Evolutionary conservation across 2,329 filamentous ascomycete species (phyloP), one percentile per base, ranked within the genome.

Genomic region (Calonectria ilicicola): DNA sequence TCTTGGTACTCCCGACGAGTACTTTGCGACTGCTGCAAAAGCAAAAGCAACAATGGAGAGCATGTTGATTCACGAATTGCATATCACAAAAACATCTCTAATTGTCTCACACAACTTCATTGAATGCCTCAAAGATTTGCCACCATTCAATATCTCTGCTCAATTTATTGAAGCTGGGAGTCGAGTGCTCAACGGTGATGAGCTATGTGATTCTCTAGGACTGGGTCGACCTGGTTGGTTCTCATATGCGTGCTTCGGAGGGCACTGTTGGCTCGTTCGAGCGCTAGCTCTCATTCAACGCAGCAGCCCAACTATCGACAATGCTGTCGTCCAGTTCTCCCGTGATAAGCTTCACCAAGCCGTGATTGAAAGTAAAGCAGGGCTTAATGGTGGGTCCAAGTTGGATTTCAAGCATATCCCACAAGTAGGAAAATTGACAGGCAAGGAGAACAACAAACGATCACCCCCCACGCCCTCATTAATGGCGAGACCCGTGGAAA

Each of bases 31-130:
- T 0, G 74, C 76, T 0, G 60, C 73, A 0, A 71, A 77, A 6
- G 82, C 81, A 7, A 82, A 80, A 51, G 81, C 80, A 0, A 79
- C 78, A 0, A 84, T 84, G 82, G 82, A 83, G 32, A 82, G 80
- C 29, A 74, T 83, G 72, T 73, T 80, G 56, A 72, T 82, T 19
- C 80, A 84, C 66, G 84, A 85, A 67, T 75, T 83, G 5, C 70
- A 76, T 4, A 76, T 84, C 19, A 84, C 81, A 0, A 75, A 79
- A 7, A 85, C 81, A 5, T 84, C 83, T 1, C 72, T 76, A 5
- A 77, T 82, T 2, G 80, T 85, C 23, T 82, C 80, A 0, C 80
- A 84, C 69, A 86, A 86, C 73, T 83, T 86, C 49, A 78, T 86
- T 23, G 77, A 85, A 49, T 81, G 80, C 49, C 74, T 86, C n/a